Base-by-base conservation (phyloP, 495 filamentous ascomycete species). In the Cercophora samala region DNA sequence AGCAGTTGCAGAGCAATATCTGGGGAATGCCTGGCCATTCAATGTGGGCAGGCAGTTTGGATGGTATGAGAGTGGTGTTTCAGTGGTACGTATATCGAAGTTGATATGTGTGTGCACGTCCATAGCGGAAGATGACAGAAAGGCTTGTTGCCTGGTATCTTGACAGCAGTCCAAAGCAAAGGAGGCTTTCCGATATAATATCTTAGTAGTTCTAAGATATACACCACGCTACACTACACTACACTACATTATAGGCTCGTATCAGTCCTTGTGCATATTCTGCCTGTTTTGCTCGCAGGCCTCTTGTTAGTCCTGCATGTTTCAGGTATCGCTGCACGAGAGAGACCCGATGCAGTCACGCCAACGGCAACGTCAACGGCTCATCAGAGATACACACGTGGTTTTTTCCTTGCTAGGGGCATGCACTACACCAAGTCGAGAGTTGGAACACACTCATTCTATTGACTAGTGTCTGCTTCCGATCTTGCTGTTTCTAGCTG, bases 11-110 rank as follows among this genome's bases (percentile, higher is more conserved):
- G 58, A 26, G 58, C 5, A 60, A 60, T 17, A 60, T 25, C 58
- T 29, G 58, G 58, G 58, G 58, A 60, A 60, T 60, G 58, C 58
- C 58, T 60, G 58, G 17, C 58, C 54, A 21, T 56, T 56, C 19
- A 24, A 46, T 46, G 5, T 46, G 13, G 8, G 11, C 37, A 18
- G 13, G 37, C 37, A 13, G 54, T 56, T 21, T 56, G 6, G 4
- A n/a, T 21, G 54, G 4, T 21, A 15, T 24, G 22, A 56, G 9
- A 2, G n/a, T 3, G 54, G 54, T 24, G 4, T 21, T 21, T 1
- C n/a, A 21, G 21, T 56, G 54, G 22, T 21, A 56, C 22, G 19
- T 6, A 56, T 21, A 56, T 25, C 17, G 26, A 29, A 25, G 1
- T 4, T 17, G 58, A 18, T 25, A 18, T 26, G 18, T 60, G 58